These are phyloP conservation scores for Rhynchospora pubera DNA, from an alignment of 176 grass and related monocot genomes.

Conservation along the genomic window DNA sequence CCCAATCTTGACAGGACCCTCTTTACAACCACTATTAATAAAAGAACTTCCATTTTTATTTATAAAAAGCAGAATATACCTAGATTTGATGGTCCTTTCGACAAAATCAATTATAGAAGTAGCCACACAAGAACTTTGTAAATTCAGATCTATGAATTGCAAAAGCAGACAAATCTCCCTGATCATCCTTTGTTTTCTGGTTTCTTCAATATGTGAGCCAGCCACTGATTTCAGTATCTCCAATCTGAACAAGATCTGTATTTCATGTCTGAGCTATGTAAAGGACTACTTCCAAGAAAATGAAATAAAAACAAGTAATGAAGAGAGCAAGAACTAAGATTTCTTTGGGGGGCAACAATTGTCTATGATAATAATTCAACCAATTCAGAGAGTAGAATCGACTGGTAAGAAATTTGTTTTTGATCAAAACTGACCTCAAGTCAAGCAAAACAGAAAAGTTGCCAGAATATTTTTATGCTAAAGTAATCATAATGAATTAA, in stretches of 20 bases:
- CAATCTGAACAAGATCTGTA: conserved; percentile 92
- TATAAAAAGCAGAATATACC: conserved; percentile 36
- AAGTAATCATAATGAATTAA: not conserved
- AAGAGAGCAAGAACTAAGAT: not conserved
- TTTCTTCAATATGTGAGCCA: conserved; percentile 47
- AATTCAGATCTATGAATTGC: conserved; percentile 86
- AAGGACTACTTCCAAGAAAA: conserved; percentile 29
- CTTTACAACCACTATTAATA: not conserved
- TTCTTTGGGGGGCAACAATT: conserved; percentile 7
- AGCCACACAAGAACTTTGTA: conserved; percentile 50
- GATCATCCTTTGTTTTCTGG: conserved; percentile 75
- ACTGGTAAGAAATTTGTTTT: not conserved
- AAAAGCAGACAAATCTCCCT: conserved; percentile 87
- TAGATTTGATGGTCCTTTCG: conserved; percentile 78
- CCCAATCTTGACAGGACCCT: not conserved
- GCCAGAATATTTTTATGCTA: not conserved
- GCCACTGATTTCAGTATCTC: conserved; percentile 67
- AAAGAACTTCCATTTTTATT: not conserved
- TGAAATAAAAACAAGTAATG: not conserved
- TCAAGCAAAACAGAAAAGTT: not conserved
- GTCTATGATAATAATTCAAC: not conserved
- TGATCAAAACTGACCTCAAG: not conserved
- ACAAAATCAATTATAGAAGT: conserved; percentile 65
- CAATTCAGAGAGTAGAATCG: not conserved
- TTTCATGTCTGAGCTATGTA: conserved; percentile 61